Evolutionary conservation across 139 green algal genomes (phyloP).

Genomic region (Auxenochlorella pyrenoidosa): DNA sequence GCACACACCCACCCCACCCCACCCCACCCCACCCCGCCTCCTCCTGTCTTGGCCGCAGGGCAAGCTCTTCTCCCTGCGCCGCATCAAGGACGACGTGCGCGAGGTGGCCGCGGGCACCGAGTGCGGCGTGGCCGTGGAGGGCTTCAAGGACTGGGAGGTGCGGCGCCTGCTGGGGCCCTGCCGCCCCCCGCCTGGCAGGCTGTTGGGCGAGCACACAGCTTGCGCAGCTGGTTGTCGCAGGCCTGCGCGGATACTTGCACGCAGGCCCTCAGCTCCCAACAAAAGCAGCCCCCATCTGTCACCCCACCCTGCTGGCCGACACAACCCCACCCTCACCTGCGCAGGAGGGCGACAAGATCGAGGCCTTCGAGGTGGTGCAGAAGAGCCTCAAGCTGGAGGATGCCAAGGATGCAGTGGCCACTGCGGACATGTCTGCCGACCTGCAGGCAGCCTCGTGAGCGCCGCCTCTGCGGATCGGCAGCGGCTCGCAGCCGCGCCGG

Average conservation of each 20-base stretch:
- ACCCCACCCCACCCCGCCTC: neutral
- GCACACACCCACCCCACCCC: neutral
- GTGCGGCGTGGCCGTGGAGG: constrained; percentile 82
- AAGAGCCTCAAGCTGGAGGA: constrained; percentile 53
- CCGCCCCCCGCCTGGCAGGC: too few species aligned
- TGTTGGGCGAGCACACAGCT: too few species aligned
- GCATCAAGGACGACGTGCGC: constrained; percentile 95
- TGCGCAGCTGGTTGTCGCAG: neutral
- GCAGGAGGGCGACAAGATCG: constrained; percentile 42
- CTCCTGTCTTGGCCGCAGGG: constrained; percentile 40
- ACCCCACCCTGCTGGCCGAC: too few species aligned
- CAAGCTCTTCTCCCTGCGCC: constrained; percentile 82
- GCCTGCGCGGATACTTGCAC: too few species aligned
- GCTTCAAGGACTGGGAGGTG: constrained; percentile 82
- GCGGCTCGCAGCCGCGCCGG: too few species aligned
- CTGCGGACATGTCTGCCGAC: neutral
- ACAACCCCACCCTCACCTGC: neutral
- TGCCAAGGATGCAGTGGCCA: constrained; percentile 7
- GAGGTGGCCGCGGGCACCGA: constrained; percentile 85
- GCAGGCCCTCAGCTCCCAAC: too few species aligned
- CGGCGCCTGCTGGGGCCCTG: constrained; percentile 9
- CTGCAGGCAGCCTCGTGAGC: neutral
- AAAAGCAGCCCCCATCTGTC: too few species aligned
- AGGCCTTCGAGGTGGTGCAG: constrained; percentile 46
- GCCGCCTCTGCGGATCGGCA: too few species aligned